These are phyloP conservation scores for Fraxinus paxiana DNA, from an alignment of 305 asterid genomes.

Conservation along the genomic window DNA sequence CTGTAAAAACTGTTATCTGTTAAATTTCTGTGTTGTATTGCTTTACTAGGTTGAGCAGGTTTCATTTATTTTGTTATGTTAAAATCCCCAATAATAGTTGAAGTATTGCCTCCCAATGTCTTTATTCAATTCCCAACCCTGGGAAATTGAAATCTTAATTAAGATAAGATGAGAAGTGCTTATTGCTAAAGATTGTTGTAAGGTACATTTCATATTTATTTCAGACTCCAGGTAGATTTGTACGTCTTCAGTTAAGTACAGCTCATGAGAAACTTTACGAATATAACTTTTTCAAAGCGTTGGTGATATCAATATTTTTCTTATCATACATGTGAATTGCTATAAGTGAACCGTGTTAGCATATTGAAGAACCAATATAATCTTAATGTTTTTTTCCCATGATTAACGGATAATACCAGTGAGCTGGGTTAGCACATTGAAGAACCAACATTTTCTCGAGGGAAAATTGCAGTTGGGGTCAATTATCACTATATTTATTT, in stretches of 20 bases:
- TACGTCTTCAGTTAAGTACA: neutral
- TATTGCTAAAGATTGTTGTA: neutral
- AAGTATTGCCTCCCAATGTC: neutral
- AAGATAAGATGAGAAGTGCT: neutral
- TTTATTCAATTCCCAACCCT: neutral
- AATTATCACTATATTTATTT: too few relatives aligned
- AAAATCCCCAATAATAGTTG: neutral
- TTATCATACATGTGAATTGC: neutral
- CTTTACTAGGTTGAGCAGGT: conserved; percentile 1
- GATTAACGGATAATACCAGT: neutral
- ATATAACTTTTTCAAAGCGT: neutral
- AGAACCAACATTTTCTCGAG: neutral
- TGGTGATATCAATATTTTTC: neutral
- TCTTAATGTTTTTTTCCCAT: neutral
- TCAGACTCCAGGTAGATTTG: neutral
- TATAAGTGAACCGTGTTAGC: neutral
- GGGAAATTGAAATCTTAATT: neutral
- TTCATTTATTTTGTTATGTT: neutral
- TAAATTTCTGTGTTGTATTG: neutral
- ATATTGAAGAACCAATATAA: neutral
- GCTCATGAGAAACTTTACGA: neutral
- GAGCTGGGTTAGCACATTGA: neutral
- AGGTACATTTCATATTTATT: neutral
- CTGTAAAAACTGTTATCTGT: neutral
- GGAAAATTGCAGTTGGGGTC: neutral